Base-by-base conservation (phyloP, 768 basidiomycete species). In the Suillus weaverae region DNA sequence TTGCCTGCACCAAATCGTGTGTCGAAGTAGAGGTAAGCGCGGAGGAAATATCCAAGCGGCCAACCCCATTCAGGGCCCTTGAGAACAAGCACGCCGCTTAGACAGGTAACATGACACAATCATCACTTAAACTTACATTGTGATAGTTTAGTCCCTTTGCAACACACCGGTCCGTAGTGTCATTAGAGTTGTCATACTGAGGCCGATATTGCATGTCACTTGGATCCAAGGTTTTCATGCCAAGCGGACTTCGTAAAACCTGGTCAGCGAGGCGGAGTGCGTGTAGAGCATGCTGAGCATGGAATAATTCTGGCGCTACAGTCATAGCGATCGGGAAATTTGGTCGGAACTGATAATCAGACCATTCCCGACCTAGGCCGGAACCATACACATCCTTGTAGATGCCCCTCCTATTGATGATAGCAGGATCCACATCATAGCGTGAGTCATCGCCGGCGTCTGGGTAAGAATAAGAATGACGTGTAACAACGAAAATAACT, bases 301-400 rank as follows among this genome's bases (percentile, higher is more conserved):
- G 85, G 76, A 99, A 99, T 54, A 99, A 77, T 75, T 99, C 97
- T 10, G 97, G 97, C 2, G 97, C 97, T 53, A 99, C 95, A 3
- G 90, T 85, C 96, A 99, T 98, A 0, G 97, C 94, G 64, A 98
- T 91, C 5, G 95, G 90, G 82, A 95, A 97, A 78, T 98, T 97
- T 71, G 88, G 86, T 66, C 95, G 85, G 69, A 97, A 85, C 77
- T 99, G 97, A 76, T 99, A 99, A 78, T 99, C 96, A 6, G 95
- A 93, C 95, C 95, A 98, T 77, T 97, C 93, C 62, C 94, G 85
- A 11, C 89, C 91, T 56, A 82, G 72, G 0, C 93, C 93, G 13
- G 97, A 95, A 46, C 96, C 94, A 69, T 91, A 91, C 8, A 99
- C 94, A 74, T 99, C 97, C 82, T 99, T 99, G 84, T 99, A 99